phyloP scores from a whole-genome alignment of 2,329 filamentous ascomycete species.

The Canariomyces notabilis region DNA sequence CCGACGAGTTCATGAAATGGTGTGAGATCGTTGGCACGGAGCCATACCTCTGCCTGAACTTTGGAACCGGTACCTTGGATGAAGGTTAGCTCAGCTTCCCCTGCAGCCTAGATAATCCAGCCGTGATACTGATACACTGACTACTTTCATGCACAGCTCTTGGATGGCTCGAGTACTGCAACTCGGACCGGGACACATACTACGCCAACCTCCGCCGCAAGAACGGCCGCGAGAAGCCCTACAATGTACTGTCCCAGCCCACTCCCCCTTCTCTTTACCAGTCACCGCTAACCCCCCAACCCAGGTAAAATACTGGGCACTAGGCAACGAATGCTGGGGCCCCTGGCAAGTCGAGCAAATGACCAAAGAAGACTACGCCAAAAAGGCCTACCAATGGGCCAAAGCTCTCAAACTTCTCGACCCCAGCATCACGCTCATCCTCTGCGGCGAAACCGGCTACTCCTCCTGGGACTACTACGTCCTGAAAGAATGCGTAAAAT shows the following conservation, averaged over 20 bases:
- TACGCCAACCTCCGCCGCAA: slow-evolving; percentile 75
- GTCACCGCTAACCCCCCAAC: background rate
- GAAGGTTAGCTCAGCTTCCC: slow-evolving; percentile 29
- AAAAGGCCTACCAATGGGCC: slow-evolving; percentile 65
- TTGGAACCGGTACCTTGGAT: slow-evolving; percentile 64
- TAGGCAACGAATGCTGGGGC: slow-evolving; percentile 71
- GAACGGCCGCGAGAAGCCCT: slow-evolving; percentile 71
- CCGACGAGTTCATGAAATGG: slow-evolving; percentile 83
- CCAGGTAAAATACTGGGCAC: slow-evolving; percentile 75
- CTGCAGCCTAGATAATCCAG: background rate
- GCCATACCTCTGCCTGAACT: slow-evolving; percentile 75
- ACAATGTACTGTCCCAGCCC: slow-evolving; percentile 42
- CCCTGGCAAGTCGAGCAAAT: slow-evolving; percentile 63
- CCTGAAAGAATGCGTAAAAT: slow-evolving; percentile 60
- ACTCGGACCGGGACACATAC: slow-evolving; percentile 69
- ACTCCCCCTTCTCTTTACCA: background rate
- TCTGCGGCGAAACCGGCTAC: slow-evolving; percentile 68
- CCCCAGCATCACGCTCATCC: slow-evolving; percentile 62
- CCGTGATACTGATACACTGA: background rate
- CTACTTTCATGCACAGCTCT: slow-evolving; percentile 36
- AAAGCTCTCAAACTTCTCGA: slow-evolving; percentile 69
- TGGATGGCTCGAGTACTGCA: slow-evolving; percentile 84
- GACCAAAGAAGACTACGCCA: slow-evolving; percentile 65
- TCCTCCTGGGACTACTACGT: slow-evolving; percentile 69
- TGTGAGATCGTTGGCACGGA: slow-evolving; percentile 66